Base-by-base conservation (phyloP, 2,329 filamentous ascomycete genomes). In the Verticillium klebahnii region DNA sequence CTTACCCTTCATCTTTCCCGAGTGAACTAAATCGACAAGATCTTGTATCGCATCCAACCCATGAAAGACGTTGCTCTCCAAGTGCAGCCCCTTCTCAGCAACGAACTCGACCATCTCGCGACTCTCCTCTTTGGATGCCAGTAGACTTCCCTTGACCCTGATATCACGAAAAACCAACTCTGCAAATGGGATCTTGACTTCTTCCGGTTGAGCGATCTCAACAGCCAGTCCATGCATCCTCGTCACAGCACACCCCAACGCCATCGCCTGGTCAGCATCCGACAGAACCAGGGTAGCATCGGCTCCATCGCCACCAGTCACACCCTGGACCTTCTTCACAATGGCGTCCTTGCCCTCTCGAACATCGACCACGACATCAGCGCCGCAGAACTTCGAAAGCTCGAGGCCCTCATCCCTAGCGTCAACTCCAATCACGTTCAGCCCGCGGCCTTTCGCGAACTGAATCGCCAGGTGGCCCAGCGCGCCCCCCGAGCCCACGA, bases 371-470 rank as follows among this genome's bases (percentile, higher is more conserved):
- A 85, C 77, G 0, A 80, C 68, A 60, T 85, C 78, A 0, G 82
- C 83, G 5, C 85, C 83, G 25, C 72, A 72, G 34, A 78, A 69
- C 63, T 71, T 74, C 4, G 79, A 76, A 34, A 87, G 63, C 60
- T 75, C 75, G 11, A 87, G 69, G 0, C 79, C 84, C 66, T 80
- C 80, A 58, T 86, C 82, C 50, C 83, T 71, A 1, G 83, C 84
- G 70, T 94, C 91, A 66, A 94, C 90, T 63, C 86, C 90, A 68
- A 94, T 86, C 60, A 85, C 79, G 60, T 84, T 80, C 58, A 93
- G 77, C 60, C 91, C 90, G 90, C 94, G 92, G 11, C 90, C 91
- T 74, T 87, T 89, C 37, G 89, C 90, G 74, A 93, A 93, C 76
- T 94, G 91, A 67, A 87, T 81, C 8, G 89, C 90, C 66, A 93